Base-by-base conservation (phyloP, 352 stramenopile species). In the Halophytophthora batemanensis region DNA sequence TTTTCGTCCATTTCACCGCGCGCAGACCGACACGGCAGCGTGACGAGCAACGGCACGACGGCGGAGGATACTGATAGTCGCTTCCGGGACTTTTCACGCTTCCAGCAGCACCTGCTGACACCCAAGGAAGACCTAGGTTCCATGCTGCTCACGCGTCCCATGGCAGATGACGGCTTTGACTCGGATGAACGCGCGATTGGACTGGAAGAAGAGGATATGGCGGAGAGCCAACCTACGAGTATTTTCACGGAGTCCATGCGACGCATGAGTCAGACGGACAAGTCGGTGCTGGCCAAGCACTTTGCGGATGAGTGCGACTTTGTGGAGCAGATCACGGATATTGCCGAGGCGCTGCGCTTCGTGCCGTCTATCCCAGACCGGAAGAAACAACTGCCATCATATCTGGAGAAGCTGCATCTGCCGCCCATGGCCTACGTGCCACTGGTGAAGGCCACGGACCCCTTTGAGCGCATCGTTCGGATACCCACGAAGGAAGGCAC, bases 361-460 rank as follows among this genome's bases (percentile, higher is more conserved):
- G 78, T 96, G n/a, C 74, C 82, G 12, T 82, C 77, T 29, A 71
- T 91, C 48, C 62, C 80, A 22, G 81, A 95, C 28, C 74, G 87
- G 10, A 95, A 93, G 57, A 74, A 86, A 40, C 74, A 81, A 1
- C 53, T 96, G 18, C 77, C 82, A 0, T 81, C 71, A 7, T 87
- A 95, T 60, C 59, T 95, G 40, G 78, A 90, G 49, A 94, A 86
- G 45, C 61, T 94, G n/a, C 71, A 75, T 44, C 46, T 95, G 34
- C 85, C 82, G n/a, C 82, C 82, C 2, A 93, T 95, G 79, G 86
- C 85, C 15, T 95, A 94, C 50, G 84, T 95, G 11, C 86, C 86
- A 6, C 65, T 94, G 12, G 81, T 90, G 15, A 93, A 94, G 50
- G 86, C 85, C 7, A 93, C 84, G 1, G 86, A 96, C 50, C 83